Percentiles rank a stretch among this genome's conserved stretches.
These are phyloP conservation scores for Reticulascus tulasneorum DNA, from an alignment of 2,329 filamentous ascomycete species.

Conservation along the genomic window DNA sequence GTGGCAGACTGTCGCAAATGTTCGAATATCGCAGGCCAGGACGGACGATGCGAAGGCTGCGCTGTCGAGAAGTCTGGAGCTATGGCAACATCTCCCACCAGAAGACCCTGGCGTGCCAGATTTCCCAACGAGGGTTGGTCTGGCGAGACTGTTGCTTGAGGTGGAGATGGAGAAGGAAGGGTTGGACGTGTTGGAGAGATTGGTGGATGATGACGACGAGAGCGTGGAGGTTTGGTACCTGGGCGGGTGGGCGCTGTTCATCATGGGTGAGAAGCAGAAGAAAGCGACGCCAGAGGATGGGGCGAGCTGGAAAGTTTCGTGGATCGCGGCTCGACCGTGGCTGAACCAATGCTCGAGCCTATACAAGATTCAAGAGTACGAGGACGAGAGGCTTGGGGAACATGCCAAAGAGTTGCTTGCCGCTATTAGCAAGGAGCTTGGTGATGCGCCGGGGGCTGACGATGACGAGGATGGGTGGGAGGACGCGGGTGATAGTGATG, in stretches of 20 bases:
- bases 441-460: slow-evolving; percentile 52
- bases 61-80: slow-evolving; percentile 70
- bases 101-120: slow-evolving; percentile 72
- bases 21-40: slow-evolving; percentile 83
- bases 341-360: slow-evolving; percentile 75
- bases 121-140: slow-evolving; percentile 78
- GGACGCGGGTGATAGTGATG: slow-evolving; percentile 43
- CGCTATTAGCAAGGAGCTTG: slow-evolving; percentile 60
- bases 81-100: slow-evolving; percentile 78
- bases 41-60: slow-evolving; percentile 76
- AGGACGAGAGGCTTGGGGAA: slow-evolving; percentile 72
- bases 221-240: slow-evolving; percentile 97
- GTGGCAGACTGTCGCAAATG: slow-evolving; percentile 92
- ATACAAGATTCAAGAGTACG: slow-evolving; percentile 77
- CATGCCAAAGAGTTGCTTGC: slow-evolving; percentile 70
- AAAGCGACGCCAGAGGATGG: slow-evolving; percentile 27
- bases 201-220: slow-evolving; percentile 84
- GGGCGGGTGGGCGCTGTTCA: slow-evolving; percentile 86
- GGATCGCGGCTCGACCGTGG: slow-evolving; percentile 78
- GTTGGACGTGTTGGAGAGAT: slow-evolving; percentile 75
- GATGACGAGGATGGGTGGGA: slow-evolving; percentile 49
- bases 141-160: slow-evolving; percentile 85
- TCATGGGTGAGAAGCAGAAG: slow-evolving; percentile 68
- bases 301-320: slow-evolving; percentile 55
- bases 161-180: slow-evolving; percentile 82